Base-by-base conservation (phyloP, 2,329 filamentous ascomycete species). In the Zalaria obscura region DNA sequence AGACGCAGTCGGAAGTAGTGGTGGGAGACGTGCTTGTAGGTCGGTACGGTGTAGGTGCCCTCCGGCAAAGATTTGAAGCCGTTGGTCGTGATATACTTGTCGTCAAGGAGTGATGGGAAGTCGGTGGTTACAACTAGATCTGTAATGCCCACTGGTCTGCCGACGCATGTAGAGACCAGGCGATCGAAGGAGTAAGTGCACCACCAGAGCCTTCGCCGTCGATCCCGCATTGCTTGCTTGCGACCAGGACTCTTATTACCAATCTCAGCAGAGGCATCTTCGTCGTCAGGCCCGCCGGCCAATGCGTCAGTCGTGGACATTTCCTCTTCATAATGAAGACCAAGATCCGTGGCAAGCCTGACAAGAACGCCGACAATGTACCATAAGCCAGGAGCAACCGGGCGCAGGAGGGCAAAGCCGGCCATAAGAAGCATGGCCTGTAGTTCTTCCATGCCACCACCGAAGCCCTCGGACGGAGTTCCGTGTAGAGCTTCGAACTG, bases 291-390 rank as follows among this genome's bases (percentile, higher is more conserved):
- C n/a, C 42, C 54, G 10, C 57, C 37, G 25, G 38, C 11, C 47
- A 59, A 52, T 5, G 69, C 68, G 26, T 75, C 69, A 36, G 82
- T 68, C 26, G 76, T 75, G 31, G 76, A 59, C 68, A 54, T 74
- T 4, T 47, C 78, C 25, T 84, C 86, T 59, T 96, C 91, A 50
- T 89, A 87, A 59, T 96, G 88, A 27, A 96, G 67, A 6, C 91
- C 91, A 2, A 96, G 70, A 58, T 96, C 91, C 25, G 96, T 82
- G 5, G 86, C 89, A 40, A 96, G 64, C 32, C 91, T 80, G 45
- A 93, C 82, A 4, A 89, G 89, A 35, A 95, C 88, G 7, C 91
- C 91, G 45, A 93, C 84, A 47, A 96, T 96, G 61, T 96, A 96
- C 89, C 89, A 96, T 36, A 96, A 66, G 9, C 91, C 91, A 0